These are phyloP conservation scores for Vitis riparia DNA, from an alignment of 164 flowering plant species.

Conservation along the genomic window DNA sequence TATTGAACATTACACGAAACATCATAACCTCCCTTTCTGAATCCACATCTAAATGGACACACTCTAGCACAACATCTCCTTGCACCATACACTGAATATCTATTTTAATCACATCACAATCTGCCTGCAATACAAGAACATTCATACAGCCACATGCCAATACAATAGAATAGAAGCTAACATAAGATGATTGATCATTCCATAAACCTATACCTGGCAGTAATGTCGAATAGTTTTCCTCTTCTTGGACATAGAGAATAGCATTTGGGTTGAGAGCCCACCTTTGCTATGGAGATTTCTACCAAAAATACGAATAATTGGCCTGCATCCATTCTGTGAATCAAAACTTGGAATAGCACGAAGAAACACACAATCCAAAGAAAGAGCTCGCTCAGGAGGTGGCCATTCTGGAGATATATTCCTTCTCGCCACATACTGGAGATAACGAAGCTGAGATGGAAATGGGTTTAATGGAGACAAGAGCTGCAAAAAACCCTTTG, in stretches of 20 bases:
- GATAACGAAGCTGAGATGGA: constrained; percentile 94
- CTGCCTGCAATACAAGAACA: constrained; percentile 55
- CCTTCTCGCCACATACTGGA: constrained; percentile 90
- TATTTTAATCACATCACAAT: constrained; percentile 93
- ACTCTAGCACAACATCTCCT: constrained; percentile 98
- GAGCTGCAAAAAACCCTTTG: constrained; percentile 85
- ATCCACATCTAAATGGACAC: constrained; percentile 82
- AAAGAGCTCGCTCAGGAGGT: constrained; percentile 84
- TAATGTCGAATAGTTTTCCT: constrained; percentile 70
- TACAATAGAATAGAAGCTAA: neutral
- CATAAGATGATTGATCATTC: neutral
- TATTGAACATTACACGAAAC: constrained; percentile 96
- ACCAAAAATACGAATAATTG: constrained; percentile 90
- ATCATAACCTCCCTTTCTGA: constrained; percentile 95
- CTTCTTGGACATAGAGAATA: constrained; percentile 81
- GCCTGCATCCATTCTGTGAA: constrained; percentile 81
- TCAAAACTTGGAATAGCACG: constrained; percentile 89
- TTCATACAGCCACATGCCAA: neutral
- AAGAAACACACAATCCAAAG: constrained; percentile 92
- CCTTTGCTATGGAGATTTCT: constrained; percentile 64
- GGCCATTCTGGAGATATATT: constrained; percentile 95
- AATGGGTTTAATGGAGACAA: constrained; percentile 88
- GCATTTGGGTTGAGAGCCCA: constrained; percentile 82
- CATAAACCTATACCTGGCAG: constrained; percentile 52
- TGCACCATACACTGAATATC: constrained; percentile 92